A percentile compares a stretch with the other conserved stretches of the same genome.
Evolutionary conservation across 768 basidiomycete genomes (phyloP).

Genomic region (Cyathus striatus): DNA sequence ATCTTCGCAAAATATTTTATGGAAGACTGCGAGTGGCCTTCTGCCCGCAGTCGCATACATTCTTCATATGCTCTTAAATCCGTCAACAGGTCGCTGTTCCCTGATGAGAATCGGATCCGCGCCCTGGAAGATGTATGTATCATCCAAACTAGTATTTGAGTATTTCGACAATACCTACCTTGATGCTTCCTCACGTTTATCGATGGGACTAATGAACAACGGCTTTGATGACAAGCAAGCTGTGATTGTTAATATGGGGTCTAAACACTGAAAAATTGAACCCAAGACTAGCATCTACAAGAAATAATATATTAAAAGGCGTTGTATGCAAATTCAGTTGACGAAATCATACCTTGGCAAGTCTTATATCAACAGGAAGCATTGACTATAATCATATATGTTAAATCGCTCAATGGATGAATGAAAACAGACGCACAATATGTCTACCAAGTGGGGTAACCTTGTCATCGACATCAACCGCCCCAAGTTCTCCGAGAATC

Average conservation of each 20-base stretch:
- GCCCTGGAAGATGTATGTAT: constrained; percentile 47
- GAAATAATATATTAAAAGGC: too few relatives aligned
- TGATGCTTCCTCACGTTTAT: constrained; percentile 76
- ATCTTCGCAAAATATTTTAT: constrained; percentile 69
- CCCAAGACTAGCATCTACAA: constrained; percentile 84
- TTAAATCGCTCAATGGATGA: constrained; percentile 2
- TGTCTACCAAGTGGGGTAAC: constrained; percentile 82
- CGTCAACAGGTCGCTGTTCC: constrained; percentile 81
- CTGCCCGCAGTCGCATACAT: constrained; percentile 43
- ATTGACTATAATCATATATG: constrained; percentile 43
- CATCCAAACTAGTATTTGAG: background rate
- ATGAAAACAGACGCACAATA: constrained; percentile 39
- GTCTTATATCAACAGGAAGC: constrained; percentile 83
- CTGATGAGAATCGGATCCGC: constrained; percentile 59
- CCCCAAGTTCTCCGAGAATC: constrained; percentile 72
- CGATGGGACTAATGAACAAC: constrained; percentile 76
- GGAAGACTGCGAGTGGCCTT: constrained; percentile 40
- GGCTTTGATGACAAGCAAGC: constrained; percentile 86
- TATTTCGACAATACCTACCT: constrained; percentile 36
- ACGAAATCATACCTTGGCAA: constrained; percentile 85
- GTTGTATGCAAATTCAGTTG: too few relatives aligned
- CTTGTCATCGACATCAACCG: constrained; percentile 55
- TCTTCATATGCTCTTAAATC: constrained; percentile 74
- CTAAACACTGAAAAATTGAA: constrained; percentile 77
- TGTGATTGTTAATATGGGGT: constrained; percentile 75